phyloP scores from a whole-genome alignment of 2,329 filamentous ascomycete species.

The Claviceps humidiphila region DNA sequence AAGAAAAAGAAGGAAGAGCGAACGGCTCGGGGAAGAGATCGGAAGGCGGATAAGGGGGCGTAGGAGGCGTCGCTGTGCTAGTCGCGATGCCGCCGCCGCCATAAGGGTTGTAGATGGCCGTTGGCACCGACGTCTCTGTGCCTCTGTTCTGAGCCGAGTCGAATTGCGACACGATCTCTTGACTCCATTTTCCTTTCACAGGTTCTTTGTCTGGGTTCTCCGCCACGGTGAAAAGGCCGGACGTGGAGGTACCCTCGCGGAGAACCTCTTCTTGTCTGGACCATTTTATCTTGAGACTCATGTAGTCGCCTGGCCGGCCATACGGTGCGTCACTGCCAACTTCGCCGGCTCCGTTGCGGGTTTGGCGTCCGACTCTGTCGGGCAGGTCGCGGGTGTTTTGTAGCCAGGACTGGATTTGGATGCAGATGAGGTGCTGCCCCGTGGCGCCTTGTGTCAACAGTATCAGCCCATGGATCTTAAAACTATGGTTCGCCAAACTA shows the following conservation, averaged over 20 bases:
- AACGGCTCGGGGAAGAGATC: too few relatives aligned
- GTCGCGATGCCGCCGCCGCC: neutral
- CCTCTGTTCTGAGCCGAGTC: neutral
- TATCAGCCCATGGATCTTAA: neutral
- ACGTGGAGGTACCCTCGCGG: conserved; percentile 1
- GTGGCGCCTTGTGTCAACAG: neutral
- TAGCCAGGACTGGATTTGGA: neutral
- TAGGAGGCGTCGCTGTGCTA: neutral
- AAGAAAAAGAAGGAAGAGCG: neutral
- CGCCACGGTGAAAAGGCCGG: conserved; percentile 11
- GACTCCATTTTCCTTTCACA: neutral
- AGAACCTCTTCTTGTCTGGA: neutral
- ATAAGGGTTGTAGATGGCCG: neutral
- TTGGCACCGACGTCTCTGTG: neutral
- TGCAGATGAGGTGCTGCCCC: neutral
- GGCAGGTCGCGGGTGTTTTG: neutral
- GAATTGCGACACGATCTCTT: neutral
- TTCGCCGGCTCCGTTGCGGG: neutral
- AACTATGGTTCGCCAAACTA: neutral
- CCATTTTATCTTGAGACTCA: conserved; percentile 10
- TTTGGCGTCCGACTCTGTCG: too few relatives aligned
- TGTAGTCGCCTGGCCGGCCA: conserved; percentile 1
- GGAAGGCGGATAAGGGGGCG: too few relatives aligned
- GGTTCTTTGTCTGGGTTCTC: neutral
- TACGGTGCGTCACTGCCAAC: too few relatives aligned